Percentiles rank a stretch among this genome's conserved stretches.
Conservation (phyloP, 2,329 filamentous ascomycete genomes). For the Pochonia chlamydosporia region DNA sequence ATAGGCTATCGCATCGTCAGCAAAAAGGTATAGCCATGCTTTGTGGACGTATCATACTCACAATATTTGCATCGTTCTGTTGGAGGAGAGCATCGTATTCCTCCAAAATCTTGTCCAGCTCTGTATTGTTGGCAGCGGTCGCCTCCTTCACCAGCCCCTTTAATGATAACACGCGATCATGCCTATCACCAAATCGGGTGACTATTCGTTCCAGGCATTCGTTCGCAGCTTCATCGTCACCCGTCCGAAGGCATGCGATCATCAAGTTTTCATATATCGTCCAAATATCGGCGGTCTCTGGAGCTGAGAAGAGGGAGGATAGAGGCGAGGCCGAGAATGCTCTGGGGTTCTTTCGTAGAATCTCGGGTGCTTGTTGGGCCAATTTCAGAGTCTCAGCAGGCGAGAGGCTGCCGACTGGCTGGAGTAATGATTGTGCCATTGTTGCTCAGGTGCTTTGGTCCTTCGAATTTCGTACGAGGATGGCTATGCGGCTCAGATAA, state of each 20-base stretch:
- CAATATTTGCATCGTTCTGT: conserved; percentile 73
- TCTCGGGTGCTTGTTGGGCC: conserved; percentile 54
- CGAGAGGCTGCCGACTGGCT: conserved; percentile 51
- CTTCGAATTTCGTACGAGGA: not conserved
- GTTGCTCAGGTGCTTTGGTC: conserved; percentile 3
- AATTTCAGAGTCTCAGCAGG: conserved; percentile 49
- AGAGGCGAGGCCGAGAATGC: conserved; percentile 50
- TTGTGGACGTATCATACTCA: conserved; percentile 33
- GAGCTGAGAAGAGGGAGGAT: conserved; percentile 44
- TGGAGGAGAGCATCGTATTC: conserved; percentile 73
- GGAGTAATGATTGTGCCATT: conserved; percentile 50
- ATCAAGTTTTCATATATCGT: conserved; percentile 81
- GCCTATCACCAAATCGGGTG: conserved; percentile 72
- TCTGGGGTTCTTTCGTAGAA: conserved; percentile 49
- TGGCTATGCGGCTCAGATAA: not conserved
- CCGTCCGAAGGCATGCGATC: conserved; percentile 74
- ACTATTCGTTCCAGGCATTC: conserved; percentile 70
- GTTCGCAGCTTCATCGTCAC: conserved; percentile 73
- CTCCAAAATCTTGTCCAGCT: conserved; percentile 63
- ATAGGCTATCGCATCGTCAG: conserved; percentile 57
- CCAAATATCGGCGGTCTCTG: conserved; percentile 79
- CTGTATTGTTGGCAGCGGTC: conserved; percentile 58
- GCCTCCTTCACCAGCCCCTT: conserved; percentile 82
- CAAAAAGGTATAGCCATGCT: conserved; percentile 6
- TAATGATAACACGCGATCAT: conserved; percentile 82